Conservation (phyloP, 2,329 filamentous ascomycete species). For the Sporothrix brasiliensis region DNA sequence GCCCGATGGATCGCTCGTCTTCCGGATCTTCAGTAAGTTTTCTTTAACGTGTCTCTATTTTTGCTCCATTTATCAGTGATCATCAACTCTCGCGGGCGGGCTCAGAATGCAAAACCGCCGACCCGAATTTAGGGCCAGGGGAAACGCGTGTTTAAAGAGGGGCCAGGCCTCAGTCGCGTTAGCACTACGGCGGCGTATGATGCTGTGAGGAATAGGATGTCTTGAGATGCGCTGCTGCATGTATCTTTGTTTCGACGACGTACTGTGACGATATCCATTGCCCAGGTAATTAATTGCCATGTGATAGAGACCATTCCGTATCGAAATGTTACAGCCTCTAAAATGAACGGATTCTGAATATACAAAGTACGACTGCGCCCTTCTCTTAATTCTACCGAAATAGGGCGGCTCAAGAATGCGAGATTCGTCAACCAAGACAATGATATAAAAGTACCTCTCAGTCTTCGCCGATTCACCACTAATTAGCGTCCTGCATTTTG, state of each 20-base stretch:
- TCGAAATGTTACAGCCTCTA: background rate
- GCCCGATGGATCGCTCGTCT: too few species aligned
- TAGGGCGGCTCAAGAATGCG: background rate
- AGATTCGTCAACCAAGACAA: slow-evolving; percentile 6
- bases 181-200: background rate
- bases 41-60: background rate
- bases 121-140: slow-evolving; percentile 19
- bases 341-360: slow-evolving; percentile 3
- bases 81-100: background rate
- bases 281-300: background rate
- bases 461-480: background rate
- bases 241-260: background rate
- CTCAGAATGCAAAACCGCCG: slow-evolving; percentile 19
- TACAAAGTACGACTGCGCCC: slow-evolving; percentile 1
- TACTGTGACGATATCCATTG: background rate
- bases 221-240: background rate
- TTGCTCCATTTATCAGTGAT: background rate
- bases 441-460: background rate
- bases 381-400: background rate
- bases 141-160: slow-evolving; percentile 21
- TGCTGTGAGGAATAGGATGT: background rate
- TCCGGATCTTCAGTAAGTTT: too few species aligned
- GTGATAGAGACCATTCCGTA: background rate
- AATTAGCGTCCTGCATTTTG: background rate
- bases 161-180: background rate